Evolutionary conservation across 129 eudicot species (phyloP).

Genomic region (Erigeron canadensis): DNA sequence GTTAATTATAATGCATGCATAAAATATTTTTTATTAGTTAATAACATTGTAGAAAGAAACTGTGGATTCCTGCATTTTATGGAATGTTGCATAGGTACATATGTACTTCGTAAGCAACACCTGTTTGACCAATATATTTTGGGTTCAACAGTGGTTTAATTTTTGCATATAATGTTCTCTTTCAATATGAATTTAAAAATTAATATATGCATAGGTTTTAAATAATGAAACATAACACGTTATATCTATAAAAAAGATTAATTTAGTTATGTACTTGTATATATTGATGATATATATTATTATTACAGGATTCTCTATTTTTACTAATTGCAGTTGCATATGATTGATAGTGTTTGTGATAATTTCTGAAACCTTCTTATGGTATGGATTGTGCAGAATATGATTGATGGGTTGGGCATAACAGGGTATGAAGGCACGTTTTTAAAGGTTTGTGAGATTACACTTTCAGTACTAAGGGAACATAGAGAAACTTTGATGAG

Average conservation of each 20-base stretch:
- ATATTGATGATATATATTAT: not conserved
- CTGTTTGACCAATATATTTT: constrained; percentile 1
- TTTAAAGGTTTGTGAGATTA: constrained; percentile 90
- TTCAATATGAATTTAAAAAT: too few relatives aligned
- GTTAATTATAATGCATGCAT: too few relatives aligned
- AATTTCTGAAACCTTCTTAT: constrained; percentile 22
- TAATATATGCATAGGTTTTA: not conserved
- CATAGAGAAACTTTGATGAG: constrained; percentile 95
- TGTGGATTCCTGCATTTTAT: not conserved
- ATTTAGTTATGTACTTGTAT: not conserved
- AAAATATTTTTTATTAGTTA: not conserved
- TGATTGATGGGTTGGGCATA: constrained; percentile 97
- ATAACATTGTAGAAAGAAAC: not conserved
- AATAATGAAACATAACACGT: not conserved
- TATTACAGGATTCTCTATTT: not conserved
- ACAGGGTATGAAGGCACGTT: constrained; percentile 95
- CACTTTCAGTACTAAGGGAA: constrained; percentile 83
- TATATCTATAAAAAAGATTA: not conserved
- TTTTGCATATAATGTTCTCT: not conserved
- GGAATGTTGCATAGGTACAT: constrained; percentile 6
- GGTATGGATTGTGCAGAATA: constrained; percentile 60
- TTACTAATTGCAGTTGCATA: too few relatives aligned
- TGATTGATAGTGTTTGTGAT: not conserved
- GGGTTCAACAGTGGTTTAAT: not conserved
- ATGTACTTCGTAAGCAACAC: not conserved